phyloP scores from a whole-genome alignment of 352 stramenopile genomes.

The Achlya hypogyna region DNA sequence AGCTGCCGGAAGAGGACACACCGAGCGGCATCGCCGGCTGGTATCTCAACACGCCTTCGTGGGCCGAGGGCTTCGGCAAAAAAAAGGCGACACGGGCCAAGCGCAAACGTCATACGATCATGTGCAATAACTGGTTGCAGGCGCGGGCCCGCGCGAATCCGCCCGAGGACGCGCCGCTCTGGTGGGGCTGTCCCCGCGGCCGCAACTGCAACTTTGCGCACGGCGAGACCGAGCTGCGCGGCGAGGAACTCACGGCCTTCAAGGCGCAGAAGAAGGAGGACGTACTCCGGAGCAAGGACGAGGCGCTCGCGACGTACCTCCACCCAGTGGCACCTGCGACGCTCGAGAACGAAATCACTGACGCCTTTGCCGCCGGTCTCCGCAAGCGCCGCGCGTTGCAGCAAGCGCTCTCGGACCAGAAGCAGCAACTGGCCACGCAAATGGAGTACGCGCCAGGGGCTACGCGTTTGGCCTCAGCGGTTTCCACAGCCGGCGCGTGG shows the following conservation, averaged over 20 bases:
- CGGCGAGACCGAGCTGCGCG: slow-evolving; percentile 63
- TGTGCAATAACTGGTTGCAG: slow-evolving; percentile 66
- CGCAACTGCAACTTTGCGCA: slow-evolving; percentile 79
- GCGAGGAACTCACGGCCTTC: slow-evolving; percentile 48
- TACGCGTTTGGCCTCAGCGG: slow-evolving; percentile 9
- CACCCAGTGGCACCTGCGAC: slow-evolving; percentile 34
- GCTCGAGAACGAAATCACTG: slow-evolving; percentile 49
- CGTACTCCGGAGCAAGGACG: slow-evolving; percentile 44
- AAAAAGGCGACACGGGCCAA: slow-evolving; percentile 60
- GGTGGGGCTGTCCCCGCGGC: slow-evolving; percentile 77
- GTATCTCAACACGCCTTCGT: slow-evolving; percentile 75
- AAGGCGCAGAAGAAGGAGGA: slow-evolving; percentile 65
- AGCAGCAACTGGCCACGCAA: neutral
- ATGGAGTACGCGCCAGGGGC: slow-evolving; percentile 10
- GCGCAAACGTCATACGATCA: slow-evolving; percentile 60
- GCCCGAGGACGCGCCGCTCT: slow-evolving; percentile 44
- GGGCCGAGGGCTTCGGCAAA: slow-evolving; percentile 72
- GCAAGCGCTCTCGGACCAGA: neutral
- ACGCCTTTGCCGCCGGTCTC: slow-evolving; percentile 58
- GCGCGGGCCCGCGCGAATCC: slow-evolving; percentile 37
- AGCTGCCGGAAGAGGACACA: slow-evolving; percentile 73
- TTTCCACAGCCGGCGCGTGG: slow-evolving; percentile 30
- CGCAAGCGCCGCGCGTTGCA: slow-evolving; percentile 35
- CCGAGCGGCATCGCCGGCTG: slow-evolving; percentile 74
- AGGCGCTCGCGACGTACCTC: slow-evolving; percentile 55